Evolutionary conservation across 345 rosid genomes (phyloP).

Genomic region (Triadica sebifera): DNA sequence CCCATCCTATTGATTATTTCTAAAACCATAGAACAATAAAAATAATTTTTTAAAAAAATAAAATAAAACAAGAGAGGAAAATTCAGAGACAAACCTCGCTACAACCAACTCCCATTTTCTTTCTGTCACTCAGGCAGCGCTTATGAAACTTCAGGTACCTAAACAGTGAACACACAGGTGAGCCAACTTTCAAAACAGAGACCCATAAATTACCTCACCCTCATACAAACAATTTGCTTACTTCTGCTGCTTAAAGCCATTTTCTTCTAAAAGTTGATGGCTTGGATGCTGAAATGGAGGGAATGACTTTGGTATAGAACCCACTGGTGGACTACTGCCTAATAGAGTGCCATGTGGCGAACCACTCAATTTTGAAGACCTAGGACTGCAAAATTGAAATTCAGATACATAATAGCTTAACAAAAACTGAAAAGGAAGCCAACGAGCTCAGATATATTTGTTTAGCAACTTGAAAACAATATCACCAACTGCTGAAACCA

Average conservation of each 20-base stretch:
- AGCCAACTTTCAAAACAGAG: conserved; percentile 21
- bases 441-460: not conserved
- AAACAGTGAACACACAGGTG: conserved; percentile 24
- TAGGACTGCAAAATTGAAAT: conserved; percentile 44
- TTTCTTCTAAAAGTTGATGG: conserved; percentile 91
- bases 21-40: not conserved
- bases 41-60: too few relatives aligned
- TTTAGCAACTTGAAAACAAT: not conserved
- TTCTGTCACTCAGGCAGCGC: conserved; percentile 90
- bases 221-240: conserved; percentile 40
- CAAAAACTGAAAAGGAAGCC: not conserved
- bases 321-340: conserved; percentile 92
- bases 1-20: not conserved
- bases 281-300: conserved; percentile 96
- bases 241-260: conserved; percentile 96
- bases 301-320: conserved; percentile 90
- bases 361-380: conserved; percentile 75
- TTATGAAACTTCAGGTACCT: conserved; percentile 91
- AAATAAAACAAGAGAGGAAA: not conserved
- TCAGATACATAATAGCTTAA: conserved; percentile 14
- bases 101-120: conserved; percentile 82
- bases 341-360: conserved; percentile 72
- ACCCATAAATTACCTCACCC: not conserved
- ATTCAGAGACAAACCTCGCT: conserved; percentile 68
- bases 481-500: conserved; percentile 12